phyloP scores from a whole-genome alignment of 306 rosid genomes.

The Alnus glutinosa region DNA sequence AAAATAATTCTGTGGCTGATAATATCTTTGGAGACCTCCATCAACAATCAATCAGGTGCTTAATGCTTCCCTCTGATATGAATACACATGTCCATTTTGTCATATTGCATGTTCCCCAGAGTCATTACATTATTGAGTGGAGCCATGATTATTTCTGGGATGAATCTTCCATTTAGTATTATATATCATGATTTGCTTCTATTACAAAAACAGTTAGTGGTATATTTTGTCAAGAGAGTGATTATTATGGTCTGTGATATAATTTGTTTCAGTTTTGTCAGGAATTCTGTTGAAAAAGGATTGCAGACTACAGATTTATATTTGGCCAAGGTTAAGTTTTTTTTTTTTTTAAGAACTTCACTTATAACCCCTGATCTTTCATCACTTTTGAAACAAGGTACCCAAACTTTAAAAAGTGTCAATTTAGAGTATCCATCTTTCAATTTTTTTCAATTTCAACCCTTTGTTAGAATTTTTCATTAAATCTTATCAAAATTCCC shows the following conservation, averaged over 20 bases:
- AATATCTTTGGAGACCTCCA: constrained; percentile 51
- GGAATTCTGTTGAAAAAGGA: constrained; percentile 73
- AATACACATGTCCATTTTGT: background rate
- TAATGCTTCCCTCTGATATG: constrained; percentile 23
- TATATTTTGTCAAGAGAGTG: constrained; percentile 14
- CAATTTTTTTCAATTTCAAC: too few relatives aligned
- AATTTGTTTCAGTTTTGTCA: constrained; percentile 43
- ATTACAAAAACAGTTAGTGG: constrained; percentile 6
- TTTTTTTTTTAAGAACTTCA: constrained; percentile 13
- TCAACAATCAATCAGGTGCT: constrained; percentile 64
- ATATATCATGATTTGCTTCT: background rate
- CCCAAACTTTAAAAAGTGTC: too few relatives aligned
- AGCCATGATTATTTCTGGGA: background rate
- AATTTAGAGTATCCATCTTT: too few relatives aligned
- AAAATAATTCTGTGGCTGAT: constrained; percentile 45
- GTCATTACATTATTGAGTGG: background rate
- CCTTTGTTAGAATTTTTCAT: too few relatives aligned
- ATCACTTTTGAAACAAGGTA: too few relatives aligned
- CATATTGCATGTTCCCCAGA: background rate
- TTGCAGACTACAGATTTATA: constrained; percentile 62
- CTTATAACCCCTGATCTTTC: too few relatives aligned
- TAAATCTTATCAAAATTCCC: too few relatives aligned
- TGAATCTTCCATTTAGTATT: constrained; percentile 2
- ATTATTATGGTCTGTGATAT: constrained; percentile 23
- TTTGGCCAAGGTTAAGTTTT: constrained; percentile 64